phyloP scores from a whole-genome alignment of 2,329 filamentous ascomycete species.

The Colletotrichum noveboracense region DNA sequence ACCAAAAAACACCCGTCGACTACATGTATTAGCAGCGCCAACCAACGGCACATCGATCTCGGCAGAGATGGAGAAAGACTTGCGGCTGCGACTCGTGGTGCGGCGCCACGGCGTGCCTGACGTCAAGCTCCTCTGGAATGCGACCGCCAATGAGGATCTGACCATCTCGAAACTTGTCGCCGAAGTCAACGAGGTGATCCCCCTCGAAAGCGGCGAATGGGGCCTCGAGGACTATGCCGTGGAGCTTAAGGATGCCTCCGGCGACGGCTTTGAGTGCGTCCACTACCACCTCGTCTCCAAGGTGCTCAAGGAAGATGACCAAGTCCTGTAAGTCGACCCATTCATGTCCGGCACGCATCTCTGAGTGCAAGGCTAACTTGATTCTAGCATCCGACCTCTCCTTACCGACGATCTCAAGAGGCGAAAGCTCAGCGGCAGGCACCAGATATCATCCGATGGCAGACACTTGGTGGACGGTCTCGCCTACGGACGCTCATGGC shows the following conservation, averaged over 20 bases:
- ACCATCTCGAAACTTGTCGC: slow-evolving; percentile 80
- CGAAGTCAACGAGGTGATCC: slow-evolving; percentile 79
- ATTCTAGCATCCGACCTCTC: slow-evolving; percentile 75
- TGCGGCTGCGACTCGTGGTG: slow-evolving; percentile 78
- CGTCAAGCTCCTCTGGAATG: slow-evolving; percentile 74
- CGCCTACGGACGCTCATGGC: slow-evolving; percentile 77
- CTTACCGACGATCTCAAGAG: slow-evolving; percentile 75
- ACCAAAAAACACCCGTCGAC: background rate
- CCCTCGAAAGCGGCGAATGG: slow-evolving; percentile 82
- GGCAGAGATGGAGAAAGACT: slow-evolving; percentile 35
- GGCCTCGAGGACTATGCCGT: slow-evolving; percentile 90
- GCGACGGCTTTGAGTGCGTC: slow-evolving; percentile 80
- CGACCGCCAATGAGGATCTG: slow-evolving; percentile 59
- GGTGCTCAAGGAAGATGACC: slow-evolving; percentile 81
- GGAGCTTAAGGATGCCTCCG: slow-evolving; percentile 64
- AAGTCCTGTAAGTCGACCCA: slow-evolving; percentile 69
- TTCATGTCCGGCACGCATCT: background rate
- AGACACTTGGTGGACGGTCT: slow-evolving; percentile 85
- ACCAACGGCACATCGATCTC: background rate
- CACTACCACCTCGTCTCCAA: slow-evolving; percentile 78
- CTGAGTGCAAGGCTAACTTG: slow-evolving; percentile 15
- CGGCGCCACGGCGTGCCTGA: slow-evolving; percentile 77
- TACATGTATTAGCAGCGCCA: background rate
- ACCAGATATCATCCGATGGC: slow-evolving; percentile 81
- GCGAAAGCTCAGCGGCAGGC: slow-evolving; percentile 75